Base-by-base conservation (phyloP, 192 early-diverging fungal species). In the Mortierella antarctica region DNA sequence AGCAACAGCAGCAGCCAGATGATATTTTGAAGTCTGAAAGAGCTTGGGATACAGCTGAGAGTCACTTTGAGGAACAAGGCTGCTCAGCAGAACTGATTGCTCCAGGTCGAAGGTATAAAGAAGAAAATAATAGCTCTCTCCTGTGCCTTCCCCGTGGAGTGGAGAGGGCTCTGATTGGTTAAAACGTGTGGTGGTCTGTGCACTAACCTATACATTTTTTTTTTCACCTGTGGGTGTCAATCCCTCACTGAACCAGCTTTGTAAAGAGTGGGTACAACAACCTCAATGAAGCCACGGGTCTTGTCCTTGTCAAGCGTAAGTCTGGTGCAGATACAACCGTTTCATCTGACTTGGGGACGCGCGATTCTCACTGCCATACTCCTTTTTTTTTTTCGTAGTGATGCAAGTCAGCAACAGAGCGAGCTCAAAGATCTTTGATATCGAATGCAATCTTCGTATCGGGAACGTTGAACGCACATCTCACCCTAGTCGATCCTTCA, bases 341-440 rank as follows among this genome's bases (percentile, higher is more conserved):
- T 2, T 44, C 10, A 9, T 62, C 59, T 6, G 12, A 8, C 15
- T 62, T 21, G 17, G 23, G 23, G 8, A n/a, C 9, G n/a, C 53
- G 53, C 53, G 39, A 58, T 20, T 57, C 17, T 20, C 2, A 20
- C 2, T 8, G 54, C 2, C 18, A 1, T 49, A 3, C 1, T 62
- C 13, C 6, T 46, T 62, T 17, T 45, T 45, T 62, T 48, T 7
- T 45, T 12, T 1, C 20, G 45, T 66, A 78, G 75, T 78, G 31
- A 79, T 79, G 76, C 76, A 79, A 23, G 57, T 79, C n/a, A 62
- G 42, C 48, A 79, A 79, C 59, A 64, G 54, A 40, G 76, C 76
- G 15, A 79, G 54, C 8, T 59, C 68, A 65, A 79, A 79, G 48
- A 12, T 71, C 23, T 70, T 62, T 51, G 76, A 80, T 52, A 71